These are phyloP conservation scores for Orbilia quercus DNA, from an alignment of 2,329 filamentous ascomycete species.

Conservation along the genomic window DNA sequence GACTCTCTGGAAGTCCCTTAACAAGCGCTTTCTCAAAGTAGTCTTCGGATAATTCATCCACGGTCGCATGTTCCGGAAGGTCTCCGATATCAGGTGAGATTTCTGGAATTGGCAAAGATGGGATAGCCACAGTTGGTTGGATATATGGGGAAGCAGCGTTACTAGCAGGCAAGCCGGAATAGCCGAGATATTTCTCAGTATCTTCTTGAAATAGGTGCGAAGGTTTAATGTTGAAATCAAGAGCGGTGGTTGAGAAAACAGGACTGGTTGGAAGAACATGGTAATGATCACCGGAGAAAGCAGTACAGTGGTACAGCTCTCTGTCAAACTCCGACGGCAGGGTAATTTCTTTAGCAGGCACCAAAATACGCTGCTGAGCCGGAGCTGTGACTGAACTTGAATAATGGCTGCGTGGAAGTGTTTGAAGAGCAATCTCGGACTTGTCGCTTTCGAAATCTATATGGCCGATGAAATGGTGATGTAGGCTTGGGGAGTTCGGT, in stretches of 20 bases:
- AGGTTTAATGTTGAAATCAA: background rate
- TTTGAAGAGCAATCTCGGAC: background rate
- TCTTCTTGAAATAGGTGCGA: background rate
- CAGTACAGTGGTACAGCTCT: background rate
- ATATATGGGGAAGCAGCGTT: constrained; percentile 8
- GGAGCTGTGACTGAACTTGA: constrained; percentile 12
- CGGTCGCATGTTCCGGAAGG: too few species aligned
- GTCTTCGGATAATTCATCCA: background rate
- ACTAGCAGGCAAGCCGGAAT: constrained; percentile 20
- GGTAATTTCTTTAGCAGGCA: constrained; percentile 2
- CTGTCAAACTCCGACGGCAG: constrained; percentile 3
- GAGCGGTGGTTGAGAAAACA: background rate
- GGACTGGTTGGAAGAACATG: constrained; percentile 39
- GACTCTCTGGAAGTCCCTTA: constrained; percentile 16
- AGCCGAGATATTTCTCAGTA: background rate
- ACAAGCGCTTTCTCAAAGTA: background rate
- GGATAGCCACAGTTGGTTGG: background rate
- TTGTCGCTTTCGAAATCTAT: background rate
- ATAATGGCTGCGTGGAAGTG: constrained; percentile 15
- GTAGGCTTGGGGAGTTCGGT: too few species aligned
- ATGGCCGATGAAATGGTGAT: background rate
- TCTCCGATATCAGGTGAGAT: too few species aligned
- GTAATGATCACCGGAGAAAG: background rate
- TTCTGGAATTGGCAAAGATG: background rate
- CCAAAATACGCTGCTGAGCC: background rate